Base-by-base conservation (phyloP, 768 basidiomycete genomes). In the Suillus ampliporus region DNA sequence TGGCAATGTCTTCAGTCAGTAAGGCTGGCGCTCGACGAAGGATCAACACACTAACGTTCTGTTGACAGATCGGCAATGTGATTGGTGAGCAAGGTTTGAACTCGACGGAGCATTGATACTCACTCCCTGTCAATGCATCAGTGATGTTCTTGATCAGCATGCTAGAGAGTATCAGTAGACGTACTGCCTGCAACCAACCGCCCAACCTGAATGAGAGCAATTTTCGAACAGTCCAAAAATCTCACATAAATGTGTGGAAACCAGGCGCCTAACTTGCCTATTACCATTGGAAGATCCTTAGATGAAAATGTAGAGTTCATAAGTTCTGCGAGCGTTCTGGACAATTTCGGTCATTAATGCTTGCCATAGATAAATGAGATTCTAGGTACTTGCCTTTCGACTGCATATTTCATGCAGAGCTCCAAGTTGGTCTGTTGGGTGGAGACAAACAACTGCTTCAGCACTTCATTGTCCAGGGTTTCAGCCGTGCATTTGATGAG, bases 351-450 rank as follows among this genome's bases (percentile, higher is more conserved):
- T 31, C 10, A 2, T 9, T 11, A 31, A 19, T 15, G 17, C 28
- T 31, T 1, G 10, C 2, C 5, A 10, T 10, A 13, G 5, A 19
- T 2, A 19, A 31, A 50, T 19, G 5, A 28, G 47, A 17, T 4
- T 2, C 26, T 50, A 5, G 17, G 2, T 31, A 19, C 17, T 40
- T 53, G 13, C 59, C 3, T 35, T 17, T 60, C 61, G 15, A 60
- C 1, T 37, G 57, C 61, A 61, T 43, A 57, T 31, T 28, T 43
- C 58, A 62, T 50, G n/a, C 34, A 60, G 15, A 62, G 41, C 38
- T 68, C 57, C 13, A 76, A 43, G 57, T 74, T 72, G 58, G 64
- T 72, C 54, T 66, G 62, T 52, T 74, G 72, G 17, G 70, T 70
- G 8, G 71, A 66, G 28, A 69, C 61, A 48, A 75, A 67, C 1